phyloP scores from a whole-genome alignment of 257 asterid species.

The Mentha longifolia region DNA sequence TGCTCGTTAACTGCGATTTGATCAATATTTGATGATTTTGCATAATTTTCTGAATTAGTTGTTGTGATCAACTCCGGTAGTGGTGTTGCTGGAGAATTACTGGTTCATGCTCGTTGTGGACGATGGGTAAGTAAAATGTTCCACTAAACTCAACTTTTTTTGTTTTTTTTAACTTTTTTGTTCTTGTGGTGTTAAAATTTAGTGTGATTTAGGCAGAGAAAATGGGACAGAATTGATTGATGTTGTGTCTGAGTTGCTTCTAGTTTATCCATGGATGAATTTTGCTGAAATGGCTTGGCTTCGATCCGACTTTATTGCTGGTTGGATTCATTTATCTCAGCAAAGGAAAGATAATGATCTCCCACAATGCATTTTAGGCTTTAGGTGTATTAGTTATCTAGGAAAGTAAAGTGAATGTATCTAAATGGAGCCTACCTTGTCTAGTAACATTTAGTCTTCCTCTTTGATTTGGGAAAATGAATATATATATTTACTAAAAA shows the following conservation, averaged over 20 bases:
- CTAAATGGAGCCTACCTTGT: slow-evolving; percentile 15
- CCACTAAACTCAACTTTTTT: background rate
- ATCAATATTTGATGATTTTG: background rate
- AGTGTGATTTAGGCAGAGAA: slow-evolving; percentile 16
- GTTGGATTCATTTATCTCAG: slow-evolving; percentile 9
- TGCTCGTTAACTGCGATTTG: background rate
- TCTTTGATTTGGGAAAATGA: background rate
- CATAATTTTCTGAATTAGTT: background rate
- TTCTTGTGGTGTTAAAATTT: background rate
- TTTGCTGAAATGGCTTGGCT: background rate
- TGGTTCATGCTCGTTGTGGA: background rate
- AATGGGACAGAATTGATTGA: background rate
- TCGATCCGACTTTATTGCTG: background rate
- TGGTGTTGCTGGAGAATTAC: background rate
- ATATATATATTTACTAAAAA: background rate
- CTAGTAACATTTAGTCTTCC: background rate
- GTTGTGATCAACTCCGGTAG: background rate
- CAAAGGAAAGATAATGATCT: background rate
- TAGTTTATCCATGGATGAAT: slow-evolving; percentile 1
- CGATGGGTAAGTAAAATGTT: background rate
- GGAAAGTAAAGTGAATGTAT: background rate
- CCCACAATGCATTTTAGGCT: background rate
- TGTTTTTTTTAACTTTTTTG: no score
- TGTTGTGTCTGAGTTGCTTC: background rate
- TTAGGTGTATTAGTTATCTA: background rate